Percentiles rank a stretch among this genome's conserved stretches.
Evolutionary conservation across 805 yeast species (phyloP).

Genomic region (Candida patagonica): DNA sequence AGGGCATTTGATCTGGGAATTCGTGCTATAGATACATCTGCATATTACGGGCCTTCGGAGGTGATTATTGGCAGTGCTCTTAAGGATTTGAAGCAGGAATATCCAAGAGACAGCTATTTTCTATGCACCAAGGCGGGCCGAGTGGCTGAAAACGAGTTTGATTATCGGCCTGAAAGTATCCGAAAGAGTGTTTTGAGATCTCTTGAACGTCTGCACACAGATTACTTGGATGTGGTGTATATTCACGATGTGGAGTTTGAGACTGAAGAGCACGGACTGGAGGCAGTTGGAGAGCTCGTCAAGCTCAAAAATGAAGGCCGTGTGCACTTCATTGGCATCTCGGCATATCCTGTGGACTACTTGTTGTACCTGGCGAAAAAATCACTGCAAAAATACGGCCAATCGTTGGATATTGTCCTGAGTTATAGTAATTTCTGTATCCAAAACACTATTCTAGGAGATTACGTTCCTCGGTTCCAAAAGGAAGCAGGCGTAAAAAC

Average conservation of each 20-base stretch:
- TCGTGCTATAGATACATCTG: slow-evolving; percentile 80
- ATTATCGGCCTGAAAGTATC: slow-evolving; percentile 56
- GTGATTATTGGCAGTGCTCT: slow-evolving; percentile 61
- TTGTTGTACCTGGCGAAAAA: slow-evolving; percentile 43
- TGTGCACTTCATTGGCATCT: slow-evolving; percentile 60
- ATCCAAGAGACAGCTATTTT: slow-evolving; percentile 52
- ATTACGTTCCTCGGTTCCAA: slow-evolving; percentile 31
- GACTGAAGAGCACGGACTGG: slow-evolving; percentile 41
- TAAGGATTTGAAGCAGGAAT: slow-evolving; percentile 28
- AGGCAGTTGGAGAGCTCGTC: slow-evolving; percentile 54
- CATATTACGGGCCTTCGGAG: slow-evolving; percentile 89
- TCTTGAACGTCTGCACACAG: slow-evolving; percentile 52
- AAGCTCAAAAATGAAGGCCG: slow-evolving; percentile 54
- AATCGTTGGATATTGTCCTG: slow-evolving; percentile 59
- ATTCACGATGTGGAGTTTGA: slow-evolving; percentile 88
- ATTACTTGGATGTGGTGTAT: slow-evolving; percentile 71
- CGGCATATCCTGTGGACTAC: slow-evolving; percentile 79
- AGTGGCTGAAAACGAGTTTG: slow-evolving; percentile 56
- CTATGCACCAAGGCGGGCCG: slow-evolving; percentile 87
- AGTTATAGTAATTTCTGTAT: slow-evolving; percentile 76
- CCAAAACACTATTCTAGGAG: slow-evolving; percentile 55
- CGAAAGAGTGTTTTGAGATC: slow-evolving; percentile 58
- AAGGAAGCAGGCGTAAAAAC: slow-evolving; percentile 44
- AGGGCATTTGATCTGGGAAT: slow-evolving; percentile 60
- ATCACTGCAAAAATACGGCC: slow-evolving; percentile 31